These are phyloP conservation scores for Penicillium sp. DNA, from an alignment of 2,329 filamentous ascomycete species.

Conservation along the genomic window DNA sequence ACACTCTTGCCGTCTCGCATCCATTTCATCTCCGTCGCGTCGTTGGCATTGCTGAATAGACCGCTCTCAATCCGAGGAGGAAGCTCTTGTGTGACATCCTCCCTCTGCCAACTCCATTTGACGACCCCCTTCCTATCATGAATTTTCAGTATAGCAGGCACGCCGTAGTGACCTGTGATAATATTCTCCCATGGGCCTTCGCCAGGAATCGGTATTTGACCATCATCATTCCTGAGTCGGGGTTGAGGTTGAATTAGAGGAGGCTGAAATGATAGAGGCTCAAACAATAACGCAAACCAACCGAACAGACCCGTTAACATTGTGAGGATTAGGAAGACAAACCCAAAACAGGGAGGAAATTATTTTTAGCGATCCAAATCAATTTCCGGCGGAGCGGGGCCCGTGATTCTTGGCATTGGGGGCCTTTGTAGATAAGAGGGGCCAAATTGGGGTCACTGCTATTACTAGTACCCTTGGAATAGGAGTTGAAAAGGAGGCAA, in stretches of 20 bases:
- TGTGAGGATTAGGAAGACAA: not conserved
- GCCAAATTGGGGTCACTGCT: too few species aligned
- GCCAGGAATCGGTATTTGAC: not conserved
- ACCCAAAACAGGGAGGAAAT: too few species aligned
- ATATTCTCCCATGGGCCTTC: conserved; percentile 15
- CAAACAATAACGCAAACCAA: conserved; percentile 14
- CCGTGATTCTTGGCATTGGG: too few species aligned
- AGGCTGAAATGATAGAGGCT: conserved; percentile 11
- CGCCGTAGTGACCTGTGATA: conserved; percentile 18
- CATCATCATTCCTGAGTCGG: conserved; percentile 9
- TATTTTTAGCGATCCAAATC: too few species aligned
- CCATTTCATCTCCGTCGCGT: conserved; percentile 28
- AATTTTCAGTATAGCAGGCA: conserved; percentile 15
- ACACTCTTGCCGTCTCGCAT: conserved; percentile 22
- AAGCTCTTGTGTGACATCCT: conserved; percentile 20
- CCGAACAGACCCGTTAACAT: conserved; percentile 14
- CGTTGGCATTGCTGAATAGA: conserved; percentile 21
- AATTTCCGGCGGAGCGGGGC: too few species aligned
- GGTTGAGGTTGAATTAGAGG: conserved; percentile 16
- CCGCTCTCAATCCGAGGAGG: conserved; percentile 16
- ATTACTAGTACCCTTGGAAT: too few species aligned
- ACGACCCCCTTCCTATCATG: conserved; percentile 14
- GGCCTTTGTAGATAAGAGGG: too few species aligned
- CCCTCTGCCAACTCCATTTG: conserved; percentile 18
- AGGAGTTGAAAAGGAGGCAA: too few species aligned